phyloP scores from a whole-genome alignment of 1,139 yeast genomes.

The Geotrichum klebahnii region DNA sequence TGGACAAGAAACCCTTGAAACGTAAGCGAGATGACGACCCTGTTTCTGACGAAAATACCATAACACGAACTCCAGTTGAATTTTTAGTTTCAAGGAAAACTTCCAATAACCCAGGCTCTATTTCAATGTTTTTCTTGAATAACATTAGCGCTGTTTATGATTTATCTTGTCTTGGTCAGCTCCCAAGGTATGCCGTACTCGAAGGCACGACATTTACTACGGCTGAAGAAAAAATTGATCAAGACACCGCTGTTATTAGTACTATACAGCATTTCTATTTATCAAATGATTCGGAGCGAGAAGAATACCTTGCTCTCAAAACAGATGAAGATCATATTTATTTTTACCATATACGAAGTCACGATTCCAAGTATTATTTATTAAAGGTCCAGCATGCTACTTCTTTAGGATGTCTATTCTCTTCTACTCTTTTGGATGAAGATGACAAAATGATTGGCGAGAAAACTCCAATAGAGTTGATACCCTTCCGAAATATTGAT shows the following conservation, averaged over 20 bases:
- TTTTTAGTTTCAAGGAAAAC: conserved; percentile 4
- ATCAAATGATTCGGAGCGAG: conserved; percentile 16
- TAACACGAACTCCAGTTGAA: conserved; percentile 6
- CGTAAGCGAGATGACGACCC: conserved; percentile 17
- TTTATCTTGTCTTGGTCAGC: conserved; percentile 8
- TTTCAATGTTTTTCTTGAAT: conserved; percentile 9
- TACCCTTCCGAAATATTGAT: conserved; percentile 21
- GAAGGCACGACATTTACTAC: conserved; percentile 7
- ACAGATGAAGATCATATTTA: conserved; percentile 10
- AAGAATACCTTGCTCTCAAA: conserved; percentile 18
- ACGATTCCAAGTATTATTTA: conserved; percentile 9
- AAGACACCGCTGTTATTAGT: neutral
- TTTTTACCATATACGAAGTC: conserved; percentile 10
- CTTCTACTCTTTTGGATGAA: conserved; percentile 44
- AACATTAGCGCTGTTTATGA: conserved; percentile 2
- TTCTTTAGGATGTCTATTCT: conserved; percentile 34
- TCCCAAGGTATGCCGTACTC: conserved; percentile 9
- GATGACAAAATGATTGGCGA: conserved; percentile 58
- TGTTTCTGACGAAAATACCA: conserved; percentile 6
- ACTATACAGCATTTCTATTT: conserved; percentile 13
- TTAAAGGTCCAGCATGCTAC: conserved; percentile 13
- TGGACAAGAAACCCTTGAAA: conserved; percentile 12
- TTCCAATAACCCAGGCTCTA: neutral
- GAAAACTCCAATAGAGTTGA: conserved; percentile 36
- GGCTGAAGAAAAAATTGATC: conserved; percentile 1